Evolutionary conservation across 768 basidiomycete species (phyloP).

Genomic region (Boletus rex-veris): DNA sequence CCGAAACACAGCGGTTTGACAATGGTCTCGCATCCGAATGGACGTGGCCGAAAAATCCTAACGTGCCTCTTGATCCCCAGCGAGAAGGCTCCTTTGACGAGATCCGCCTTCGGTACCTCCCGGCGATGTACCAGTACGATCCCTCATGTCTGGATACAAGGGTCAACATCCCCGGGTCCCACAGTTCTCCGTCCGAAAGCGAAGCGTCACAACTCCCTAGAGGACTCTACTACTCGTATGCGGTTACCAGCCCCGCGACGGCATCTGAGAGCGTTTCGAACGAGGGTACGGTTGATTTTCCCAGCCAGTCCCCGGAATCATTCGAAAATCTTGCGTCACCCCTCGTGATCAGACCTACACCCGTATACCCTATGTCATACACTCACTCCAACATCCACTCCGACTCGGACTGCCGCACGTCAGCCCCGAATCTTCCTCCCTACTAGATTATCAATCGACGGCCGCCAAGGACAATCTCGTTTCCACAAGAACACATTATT

Average conservation of each 20-base stretch:
- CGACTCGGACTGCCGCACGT: slow-evolving; percentile 4
- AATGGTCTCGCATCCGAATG: slow-evolving; percentile 6
- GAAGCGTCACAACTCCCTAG: slow-evolving; percentile 12
- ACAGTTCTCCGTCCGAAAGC: slow-evolving; percentile 6
- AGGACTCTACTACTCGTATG: slow-evolving; percentile 6
- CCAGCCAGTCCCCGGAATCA: slow-evolving; percentile 3
- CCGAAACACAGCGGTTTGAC: slow-evolving; percentile 11
- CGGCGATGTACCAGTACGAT: slow-evolving; percentile 4
- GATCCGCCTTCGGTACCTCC: slow-evolving; percentile 6
- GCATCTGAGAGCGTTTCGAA: slow-evolving; percentile 3
- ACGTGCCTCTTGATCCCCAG: slow-evolving; percentile 1
- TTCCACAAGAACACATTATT: background rate
- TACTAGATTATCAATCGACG: slow-evolving; percentile 1
- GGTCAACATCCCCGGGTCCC: background rate
- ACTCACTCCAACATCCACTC: slow-evolving; percentile 11
- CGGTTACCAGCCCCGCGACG: slow-evolving; percentile 2
- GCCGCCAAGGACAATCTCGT: background rate
- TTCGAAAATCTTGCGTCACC: slow-evolving; percentile 14
- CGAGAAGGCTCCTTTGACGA: slow-evolving; percentile 9
- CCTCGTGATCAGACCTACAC: slow-evolving; percentile 27
- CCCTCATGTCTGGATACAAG: slow-evolving; percentile 4
- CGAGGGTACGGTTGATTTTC: background rate
- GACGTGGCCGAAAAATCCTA: slow-evolving; percentile 19
- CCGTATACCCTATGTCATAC: slow-evolving; percentile 28
- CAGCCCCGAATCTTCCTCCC: background rate